Conservation (phyloP, 352 stramenopile species). For the Phytopythium helicoides region DNA sequence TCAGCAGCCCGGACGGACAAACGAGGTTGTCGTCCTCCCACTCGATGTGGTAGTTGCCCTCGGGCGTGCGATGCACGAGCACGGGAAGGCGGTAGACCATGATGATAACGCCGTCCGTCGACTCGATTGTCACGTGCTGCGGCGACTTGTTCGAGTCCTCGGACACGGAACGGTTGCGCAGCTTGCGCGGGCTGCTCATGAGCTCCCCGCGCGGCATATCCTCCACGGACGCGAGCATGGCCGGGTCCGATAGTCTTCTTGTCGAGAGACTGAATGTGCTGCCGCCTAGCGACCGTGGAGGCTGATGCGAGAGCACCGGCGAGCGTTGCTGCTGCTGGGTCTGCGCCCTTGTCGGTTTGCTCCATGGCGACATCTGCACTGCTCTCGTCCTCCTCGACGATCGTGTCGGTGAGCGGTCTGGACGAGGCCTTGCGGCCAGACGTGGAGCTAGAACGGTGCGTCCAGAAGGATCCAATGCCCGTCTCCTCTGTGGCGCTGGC, state of each 20-base stretch:
- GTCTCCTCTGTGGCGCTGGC: slow-evolving; percentile 44
- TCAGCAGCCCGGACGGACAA: slow-evolving; percentile 76
- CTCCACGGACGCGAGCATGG: slow-evolving; percentile 2
- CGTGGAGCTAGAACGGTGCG: slow-evolving; percentile 13
- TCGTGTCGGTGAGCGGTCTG: slow-evolving; percentile 41
- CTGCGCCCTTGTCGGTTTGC: not conserved
- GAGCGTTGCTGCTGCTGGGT: too few relatives aligned
- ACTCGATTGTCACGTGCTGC: slow-evolving; percentile 88
- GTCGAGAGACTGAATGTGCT: not conserved
- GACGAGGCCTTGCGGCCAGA: slow-evolving; percentile 15
- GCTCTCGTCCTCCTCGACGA: slow-evolving; percentile 44
- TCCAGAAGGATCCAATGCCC: slow-evolving; percentile 16
- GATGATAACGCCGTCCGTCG: slow-evolving; percentile 95
- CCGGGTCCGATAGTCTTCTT: not conserved
- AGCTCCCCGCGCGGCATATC: slow-evolving; percentile 5
- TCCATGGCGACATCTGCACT: slow-evolving; percentile 11
- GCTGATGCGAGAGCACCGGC: too few relatives aligned
- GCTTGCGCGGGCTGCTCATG: slow-evolving; percentile 37
- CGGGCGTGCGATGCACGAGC: slow-evolving; percentile 72
- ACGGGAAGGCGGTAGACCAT: slow-evolving; percentile 96
- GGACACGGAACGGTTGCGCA: slow-evolving; percentile 43
- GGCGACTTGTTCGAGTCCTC: slow-evolving; percentile 61
- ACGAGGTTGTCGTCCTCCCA: slow-evolving; percentile 89
- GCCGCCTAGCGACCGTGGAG: not conserved
- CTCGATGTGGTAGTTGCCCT: slow-evolving; percentile 79